A percentile compares a stretch with the other conserved stretches of the same genome.
phyloP scores from a whole-genome alignment of 345 rosid species.

The Lepidium aucheri region DNA sequence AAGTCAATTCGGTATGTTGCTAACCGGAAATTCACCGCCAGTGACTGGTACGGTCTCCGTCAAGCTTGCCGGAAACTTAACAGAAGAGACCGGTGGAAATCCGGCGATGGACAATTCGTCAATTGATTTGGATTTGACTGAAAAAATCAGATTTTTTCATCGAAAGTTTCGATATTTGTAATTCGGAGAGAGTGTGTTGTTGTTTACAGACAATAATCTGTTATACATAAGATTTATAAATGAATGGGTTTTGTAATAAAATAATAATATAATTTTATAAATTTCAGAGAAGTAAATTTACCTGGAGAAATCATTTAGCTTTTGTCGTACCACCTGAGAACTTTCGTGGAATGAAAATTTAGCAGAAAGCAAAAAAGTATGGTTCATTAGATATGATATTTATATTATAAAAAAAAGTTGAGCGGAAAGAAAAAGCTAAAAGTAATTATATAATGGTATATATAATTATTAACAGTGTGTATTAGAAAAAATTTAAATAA shows the following conservation, averaged over 20 bases:
- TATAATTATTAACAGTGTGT: too few species aligned
- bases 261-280: background rate
- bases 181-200: background rate
- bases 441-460: background rate
- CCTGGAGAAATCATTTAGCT: conserved; percentile 4
- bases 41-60: background rate
- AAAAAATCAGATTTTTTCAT: background rate
- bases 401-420: background rate
- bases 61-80: background rate
- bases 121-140: background rate
- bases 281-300: conserved; percentile 7
- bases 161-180: background rate
- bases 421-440: conserved; percentile 1
- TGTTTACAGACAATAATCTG: conserved; percentile 6
- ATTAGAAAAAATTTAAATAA: too few species aligned
- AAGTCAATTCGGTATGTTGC: too few species aligned
- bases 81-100: background rate
- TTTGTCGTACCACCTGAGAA: conserved; percentile 26
- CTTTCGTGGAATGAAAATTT: conserved; percentile 21
- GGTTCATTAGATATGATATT: background rate
- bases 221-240: background rate
- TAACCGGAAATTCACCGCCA: background rate
- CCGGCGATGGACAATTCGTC: background rate
- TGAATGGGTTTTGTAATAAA: conserved; percentile 18
- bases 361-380: conserved; percentile 29